Conservation (phyloP, 495 filamentous ascomycete species). For the Cenococcum geophilum region DNA sequence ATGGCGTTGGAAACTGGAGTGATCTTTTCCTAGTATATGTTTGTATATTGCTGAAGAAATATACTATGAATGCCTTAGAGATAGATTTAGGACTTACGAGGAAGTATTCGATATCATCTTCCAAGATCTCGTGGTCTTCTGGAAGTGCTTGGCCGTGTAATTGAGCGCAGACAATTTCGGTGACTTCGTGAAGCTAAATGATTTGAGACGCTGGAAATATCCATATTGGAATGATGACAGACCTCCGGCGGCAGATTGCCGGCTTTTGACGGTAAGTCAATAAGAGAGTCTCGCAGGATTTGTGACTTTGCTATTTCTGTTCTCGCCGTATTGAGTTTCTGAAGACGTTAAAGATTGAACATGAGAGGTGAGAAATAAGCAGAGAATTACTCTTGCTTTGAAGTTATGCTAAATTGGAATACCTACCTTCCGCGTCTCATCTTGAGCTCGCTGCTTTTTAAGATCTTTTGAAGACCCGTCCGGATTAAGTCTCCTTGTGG, state of each 20-base stretch:
- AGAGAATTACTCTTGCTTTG: background rate
- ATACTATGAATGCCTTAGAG: background rate
- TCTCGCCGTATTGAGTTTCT: slow-evolving; percentile 23
- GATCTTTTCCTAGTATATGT: slow-evolving; percentile 3
- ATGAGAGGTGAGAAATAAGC: slow-evolving; percentile 1
- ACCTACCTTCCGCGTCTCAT: slow-evolving; percentile 29
- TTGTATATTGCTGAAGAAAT: background rate
- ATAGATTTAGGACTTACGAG: slow-evolving; percentile 10
- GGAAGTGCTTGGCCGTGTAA: slow-evolving; percentile 21
- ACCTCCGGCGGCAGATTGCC: slow-evolving; percentile 19
- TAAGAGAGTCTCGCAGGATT: slow-evolving; percentile 21
- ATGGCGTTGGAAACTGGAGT: slow-evolving; percentile 10
- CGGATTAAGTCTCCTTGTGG: slow-evolving; percentile 33
- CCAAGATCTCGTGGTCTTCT: slow-evolving; percentile 30
- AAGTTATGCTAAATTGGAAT: background rate
- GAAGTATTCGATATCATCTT: slow-evolving; percentile 32
- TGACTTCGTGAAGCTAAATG: slow-evolving; percentile 29
- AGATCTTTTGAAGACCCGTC: slow-evolving; percentile 38
- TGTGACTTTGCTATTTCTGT: slow-evolving; percentile 6
- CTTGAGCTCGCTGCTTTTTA: slow-evolving; percentile 34
- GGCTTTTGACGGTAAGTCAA: slow-evolving; percentile 24
- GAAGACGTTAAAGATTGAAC: background rate
- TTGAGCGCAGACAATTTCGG: slow-evolving; percentile 30
- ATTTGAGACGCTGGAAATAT: background rate
- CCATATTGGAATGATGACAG: background rate